phyloP scores from a whole-genome alignment of 2,329 filamentous ascomycete species.

The Reticulascus tulasneorum region DNA sequence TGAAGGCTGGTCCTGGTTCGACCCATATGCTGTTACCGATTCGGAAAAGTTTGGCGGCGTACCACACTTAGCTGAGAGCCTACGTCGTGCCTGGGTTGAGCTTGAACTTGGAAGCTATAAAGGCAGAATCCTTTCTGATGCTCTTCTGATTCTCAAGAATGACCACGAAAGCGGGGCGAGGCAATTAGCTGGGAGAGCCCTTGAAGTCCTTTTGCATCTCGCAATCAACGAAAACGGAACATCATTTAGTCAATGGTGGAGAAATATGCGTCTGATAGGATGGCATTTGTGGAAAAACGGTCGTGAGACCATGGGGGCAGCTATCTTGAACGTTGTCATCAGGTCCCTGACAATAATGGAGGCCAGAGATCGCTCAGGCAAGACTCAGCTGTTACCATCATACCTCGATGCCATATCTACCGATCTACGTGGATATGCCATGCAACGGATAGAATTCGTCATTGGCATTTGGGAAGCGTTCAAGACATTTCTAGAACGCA shows the following conservation, averaged over 20 bases:
- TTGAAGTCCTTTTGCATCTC: conserved; percentile 46
- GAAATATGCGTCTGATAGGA: conserved; percentile 46
- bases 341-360: conserved; percentile 39
- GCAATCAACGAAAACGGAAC: conserved; percentile 27
- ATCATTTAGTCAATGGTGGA: conserved; percentile 48
- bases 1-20: conserved; percentile 53
- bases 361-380: no score
- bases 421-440: conserved; percentile 10
- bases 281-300: conserved; percentile 65
- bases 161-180: conserved; percentile 58
- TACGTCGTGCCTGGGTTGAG: conserved; percentile 58
- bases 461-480: conserved; percentile 31
- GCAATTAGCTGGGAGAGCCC: conserved; percentile 51
- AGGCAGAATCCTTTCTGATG: conserved; percentile 38
- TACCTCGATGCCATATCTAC: conserved; percentile 15
- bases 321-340: conserved; percentile 49
- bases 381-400: conserved; percentile 7
- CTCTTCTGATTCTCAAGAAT: conserved; percentile 44
- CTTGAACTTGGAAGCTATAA: conserved; percentile 43
- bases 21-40: conserved; percentile 45
- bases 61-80: conserved; percentile 52
- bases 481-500: conserved; percentile 24
- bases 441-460: conserved; percentile 19
- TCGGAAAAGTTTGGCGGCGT: conserved; percentile 47
- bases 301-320: conserved; percentile 62